Percentiles rank a stretch among this genome's conserved stretches.
These are phyloP conservation scores for Termitomyces sp. DNA, from an alignment of 768 basidiomycete genomes.

Conservation along the genomic window DNA sequence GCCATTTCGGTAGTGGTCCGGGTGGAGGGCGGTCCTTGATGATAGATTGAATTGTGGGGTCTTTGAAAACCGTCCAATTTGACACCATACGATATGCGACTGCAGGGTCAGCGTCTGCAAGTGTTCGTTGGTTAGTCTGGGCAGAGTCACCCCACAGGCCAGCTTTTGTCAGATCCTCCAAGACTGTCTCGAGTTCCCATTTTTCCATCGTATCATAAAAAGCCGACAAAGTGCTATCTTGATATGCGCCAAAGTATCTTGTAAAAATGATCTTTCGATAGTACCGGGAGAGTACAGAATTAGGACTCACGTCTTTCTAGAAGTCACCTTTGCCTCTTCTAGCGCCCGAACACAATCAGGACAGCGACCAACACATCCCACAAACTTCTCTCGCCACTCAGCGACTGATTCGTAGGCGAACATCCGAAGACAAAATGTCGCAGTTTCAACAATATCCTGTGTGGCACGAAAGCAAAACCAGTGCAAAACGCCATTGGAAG, in stretches of 20 bases:
- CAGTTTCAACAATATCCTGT: conserved; percentile 55
- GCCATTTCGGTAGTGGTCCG: conserved; percentile 45
- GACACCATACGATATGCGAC: conserved; percentile 60
- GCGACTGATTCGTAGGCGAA: conserved; percentile 74
- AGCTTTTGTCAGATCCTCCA: conserved; percentile 40
- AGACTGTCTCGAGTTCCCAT: conserved; percentile 59
- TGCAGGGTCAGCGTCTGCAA: conserved; percentile 45
- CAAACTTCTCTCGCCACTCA: conserved; percentile 59
- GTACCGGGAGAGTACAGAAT: not conserved
- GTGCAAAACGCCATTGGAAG: conserved; percentile 46
- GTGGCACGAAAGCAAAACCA: conserved; percentile 79
- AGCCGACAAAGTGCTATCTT: conserved; percentile 38
- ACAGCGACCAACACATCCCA: conserved; percentile 58
- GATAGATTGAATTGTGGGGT: conserved; percentile 41
- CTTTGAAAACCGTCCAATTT: conserved; percentile 55
- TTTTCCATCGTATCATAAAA: conserved; percentile 64
- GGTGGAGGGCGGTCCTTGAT: conserved; percentile 36
- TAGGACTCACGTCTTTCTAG: conserved; percentile 66
- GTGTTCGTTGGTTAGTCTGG: conserved; percentile 17
- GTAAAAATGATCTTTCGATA: conserved; percentile 3
- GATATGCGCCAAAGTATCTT: conserved; percentile 76
- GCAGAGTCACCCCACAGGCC: conserved; percentile 19
- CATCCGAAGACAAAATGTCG: conserved; percentile 78
- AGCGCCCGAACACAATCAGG: conserved; percentile 67
- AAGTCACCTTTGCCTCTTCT: conserved; percentile 58